Base-by-base conservation (phyloP, 495 filamentous ascomycete species). In the Cercophora sp. region DNA sequence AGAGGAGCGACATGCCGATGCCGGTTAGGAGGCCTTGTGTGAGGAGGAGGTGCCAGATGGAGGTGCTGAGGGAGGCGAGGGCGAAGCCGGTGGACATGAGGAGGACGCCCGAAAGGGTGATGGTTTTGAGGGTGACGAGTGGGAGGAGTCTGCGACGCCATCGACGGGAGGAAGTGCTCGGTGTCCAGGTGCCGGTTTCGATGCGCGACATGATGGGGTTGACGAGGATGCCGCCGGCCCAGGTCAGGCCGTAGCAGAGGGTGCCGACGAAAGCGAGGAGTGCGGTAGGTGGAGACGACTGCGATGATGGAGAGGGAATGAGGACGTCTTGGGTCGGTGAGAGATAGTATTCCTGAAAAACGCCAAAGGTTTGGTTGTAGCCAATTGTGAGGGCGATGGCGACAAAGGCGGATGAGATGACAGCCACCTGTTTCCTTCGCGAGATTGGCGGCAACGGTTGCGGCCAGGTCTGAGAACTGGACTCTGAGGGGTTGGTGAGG, bases 261-360 rank as follows among this genome's bases (percentile, higher is more conserved):
- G 75, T 77, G 29, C 74, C 72, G 8, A 79, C 71, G 52, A 79
- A 77, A n/a, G 71, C 72, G 15, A 77, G 62, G 25, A 76, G 54
- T 0, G 75, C 73, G 4, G 60, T 65, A 23, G 66, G 66, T 27
- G 69, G 72, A 4, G 57, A 54, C 9, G 58, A 31, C 35, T 59
- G 55, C 2, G 56, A 54, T 4, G 62, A 53, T 9, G 69, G 67
- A 2, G 61, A 36, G 2, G 69, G 68, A 13, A 25, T 31, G 3
- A 75, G 61, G n/a, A 75, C 52, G 6, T 69, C 56, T 42, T 71
- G 69, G 8, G 55, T 57, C 1, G 70, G 29, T 4, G 74, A 72
- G 43, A 72, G 70, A 54, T 78, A 79, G 49, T 76, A 76, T 42
- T 70, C 63, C 48, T 77, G 76, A 39, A 78, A 78, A 1, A 78